Base-by-base conservation (phyloP, 495 filamentous ascomycete genomes). In the Rhypophila decipiens region DNA sequence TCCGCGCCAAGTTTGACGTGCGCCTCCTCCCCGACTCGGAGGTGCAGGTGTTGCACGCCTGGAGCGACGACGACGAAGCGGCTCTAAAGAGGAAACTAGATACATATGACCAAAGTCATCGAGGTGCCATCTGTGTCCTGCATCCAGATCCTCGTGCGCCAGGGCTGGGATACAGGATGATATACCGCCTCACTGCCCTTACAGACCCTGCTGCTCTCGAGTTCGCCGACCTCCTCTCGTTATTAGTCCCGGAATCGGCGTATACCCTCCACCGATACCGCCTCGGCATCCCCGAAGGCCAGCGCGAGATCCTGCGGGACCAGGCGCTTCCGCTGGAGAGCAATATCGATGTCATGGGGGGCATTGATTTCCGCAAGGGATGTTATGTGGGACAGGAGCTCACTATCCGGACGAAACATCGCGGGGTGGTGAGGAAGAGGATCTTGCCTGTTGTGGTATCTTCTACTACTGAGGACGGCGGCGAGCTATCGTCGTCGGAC, bases 341-440 rank as follows among this genome's bases (percentile, higher is more conserved):
- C 49, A 93, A 95, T 62, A 71, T 96, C 52, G 93, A 98, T 64
- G 72, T 86, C 52, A 82, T 83, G 74, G 73, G 76, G 15, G 94
- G 76, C 3, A 78, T 97, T 35, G 89, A 96, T 69, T 98, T 94
- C 66, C 77, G 80, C 39, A 98, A 98, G 68, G 93, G 93, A 1
- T 98, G 93, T 66, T 98, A 98, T 64, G 82, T 97, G 0, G 93
- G 93, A 0, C 93, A 98, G 68, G 93, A 98, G 63, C 73, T 97
- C 43, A 97, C 94, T 7, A 95, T 96, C 38, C 82, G 93, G 20
- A 97, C 94, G 0, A 82, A 88, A 59, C 93, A 97, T 64, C 90
- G 84, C 2, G 93, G 93, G 29, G 87, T 98, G 9, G 88, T 96
- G 37, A 73, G 93, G 57, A 95, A 95, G 72, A 72, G 93, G 2